phyloP scores from a whole-genome alignment of 192 early-diverging fungal species.

The Fimicolochytrium jonesii region DNA sequence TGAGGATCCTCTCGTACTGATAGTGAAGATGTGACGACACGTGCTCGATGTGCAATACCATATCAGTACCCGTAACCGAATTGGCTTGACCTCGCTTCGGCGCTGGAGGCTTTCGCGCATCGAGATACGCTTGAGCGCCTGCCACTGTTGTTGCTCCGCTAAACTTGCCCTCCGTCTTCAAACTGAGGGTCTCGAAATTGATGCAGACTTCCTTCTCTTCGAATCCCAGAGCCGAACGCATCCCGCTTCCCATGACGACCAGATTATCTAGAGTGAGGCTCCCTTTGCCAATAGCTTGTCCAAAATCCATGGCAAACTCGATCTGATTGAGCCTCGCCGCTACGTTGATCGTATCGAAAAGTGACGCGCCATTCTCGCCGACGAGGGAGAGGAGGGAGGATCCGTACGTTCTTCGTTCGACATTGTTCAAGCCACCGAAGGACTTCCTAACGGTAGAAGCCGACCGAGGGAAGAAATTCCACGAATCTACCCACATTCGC shows the following conservation, averaged over 20 bases:
- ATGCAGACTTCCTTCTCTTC: conserved; percentile 31
- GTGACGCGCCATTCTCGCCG: not conserved
- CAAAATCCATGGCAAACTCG: conserved; percentile 45
- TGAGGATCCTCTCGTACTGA: conserved; percentile 71
- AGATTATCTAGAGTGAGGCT: conserved; percentile 47
- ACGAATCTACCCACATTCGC: conserved; percentile 61
- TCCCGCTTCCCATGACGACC: conserved; percentile 11
- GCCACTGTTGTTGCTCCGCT: conserved; percentile 36
- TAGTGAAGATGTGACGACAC: conserved; percentile 61
- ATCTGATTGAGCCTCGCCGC: conserved; percentile 15
- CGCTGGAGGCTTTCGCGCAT: conserved; percentile 9
- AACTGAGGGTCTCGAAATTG: conserved; percentile 37
- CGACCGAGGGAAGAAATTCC: not conserved
- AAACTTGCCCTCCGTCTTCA: conserved; percentile 60
- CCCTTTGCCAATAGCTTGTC: conserved; percentile 60
- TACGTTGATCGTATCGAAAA: conserved; percentile 3
- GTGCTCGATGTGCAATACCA: conserved; percentile 35
- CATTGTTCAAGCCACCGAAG: not conserved
- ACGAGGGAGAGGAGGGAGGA: conserved; percentile 18
- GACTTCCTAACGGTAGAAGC: not conserved
- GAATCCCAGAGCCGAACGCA: conserved; percentile 33
- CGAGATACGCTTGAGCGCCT: conserved; percentile 8
- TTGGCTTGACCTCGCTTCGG: not conserved
- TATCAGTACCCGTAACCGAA: conserved; percentile 13
- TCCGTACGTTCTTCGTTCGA: conserved; percentile 2